These are phyloP conservation scores for Dactylellina cionopaga DNA, from an alignment of 2,329 filamentous ascomycete species.

Conservation along the genomic window DNA sequence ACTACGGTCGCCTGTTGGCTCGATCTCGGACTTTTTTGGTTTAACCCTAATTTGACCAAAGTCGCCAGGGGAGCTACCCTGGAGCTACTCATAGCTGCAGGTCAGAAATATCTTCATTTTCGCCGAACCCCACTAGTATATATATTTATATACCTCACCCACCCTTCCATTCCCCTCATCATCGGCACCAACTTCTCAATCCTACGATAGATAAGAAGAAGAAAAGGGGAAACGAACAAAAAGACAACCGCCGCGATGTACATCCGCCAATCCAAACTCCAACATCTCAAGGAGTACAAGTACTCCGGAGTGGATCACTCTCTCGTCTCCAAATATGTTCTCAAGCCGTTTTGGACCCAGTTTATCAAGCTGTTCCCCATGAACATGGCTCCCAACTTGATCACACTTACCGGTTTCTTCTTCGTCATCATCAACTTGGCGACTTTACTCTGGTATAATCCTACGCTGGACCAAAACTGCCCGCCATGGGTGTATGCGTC, in stretches of 20 bases:
- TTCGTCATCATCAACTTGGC: conserved; percentile 91
- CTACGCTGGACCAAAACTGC: conserved; percentile 91
- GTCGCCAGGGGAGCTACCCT: conserved; percentile 22
- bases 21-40: not conserved
- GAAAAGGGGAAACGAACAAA: not conserved
- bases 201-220: too few relatives aligned
- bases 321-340: conserved; percentile 85
- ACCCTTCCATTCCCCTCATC: not conserved
- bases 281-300: conserved; percentile 91
- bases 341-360: conserved; percentile 98
- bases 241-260: conserved; percentile 69
- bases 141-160: not conserved
- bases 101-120: conserved; percentile 23
- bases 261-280: conserved; percentile 88
- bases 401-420: conserved; percentile 87
- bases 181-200: not conserved
- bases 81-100: conserved; percentile 13
- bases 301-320: conserved; percentile 93
- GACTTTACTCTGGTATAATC: conserved; percentile 94
- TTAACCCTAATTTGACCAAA: not conserved
- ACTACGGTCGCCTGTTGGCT: not conserved
- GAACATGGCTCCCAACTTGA: conserved; percentile 88
- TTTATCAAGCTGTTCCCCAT: conserved; percentile 95
- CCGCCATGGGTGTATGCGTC: conserved; percentile 93
- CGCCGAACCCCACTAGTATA: conserved; percentile 28